Percentiles rank a stretch among this genome's conserved stretches.
These are phyloP conservation scores for Boletus sp. DNA, from an alignment of 1,284 basidiomycete genomes.

Conservation along the genomic window DNA sequence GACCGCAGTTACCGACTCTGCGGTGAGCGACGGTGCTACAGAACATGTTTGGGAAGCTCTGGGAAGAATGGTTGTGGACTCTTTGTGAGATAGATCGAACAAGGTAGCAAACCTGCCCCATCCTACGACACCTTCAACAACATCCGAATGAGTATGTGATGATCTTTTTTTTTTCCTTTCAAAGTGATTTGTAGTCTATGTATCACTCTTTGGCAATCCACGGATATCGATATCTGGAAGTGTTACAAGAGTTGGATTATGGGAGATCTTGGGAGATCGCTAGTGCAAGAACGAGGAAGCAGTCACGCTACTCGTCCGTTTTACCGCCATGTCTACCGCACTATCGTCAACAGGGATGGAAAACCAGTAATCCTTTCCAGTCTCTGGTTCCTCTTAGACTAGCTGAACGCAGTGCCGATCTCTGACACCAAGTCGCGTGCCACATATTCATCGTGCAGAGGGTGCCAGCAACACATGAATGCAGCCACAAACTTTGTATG, in stretches of 20 bases:
- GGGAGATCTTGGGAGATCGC: no score
- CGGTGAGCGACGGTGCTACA: constrained; percentile 9
- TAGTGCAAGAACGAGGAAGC: no score
- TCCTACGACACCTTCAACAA: not conserved
- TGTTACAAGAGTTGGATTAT: not conserved
- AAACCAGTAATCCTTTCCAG: not conserved
- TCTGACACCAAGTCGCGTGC: not conserved
- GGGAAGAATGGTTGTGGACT: constrained; percentile 32
- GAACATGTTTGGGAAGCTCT: constrained; percentile 27
- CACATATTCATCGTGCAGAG: not conserved
- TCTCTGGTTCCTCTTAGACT: not conserved
- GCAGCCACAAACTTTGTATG: not conserved
- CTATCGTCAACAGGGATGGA: not conserved
- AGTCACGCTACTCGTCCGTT: not conserved
- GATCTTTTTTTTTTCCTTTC: not conserved
- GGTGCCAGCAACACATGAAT: not conserved
- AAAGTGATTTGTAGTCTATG: constrained; percentile 1
- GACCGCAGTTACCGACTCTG: not conserved
- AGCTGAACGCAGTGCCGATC: not conserved
- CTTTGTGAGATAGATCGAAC: constrained; percentile 10
- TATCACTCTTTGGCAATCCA: constrained; percentile 10
- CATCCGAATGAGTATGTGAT: not conserved
- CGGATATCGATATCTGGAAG: not conserved
- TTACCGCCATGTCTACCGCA: not conserved
- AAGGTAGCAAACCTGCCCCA: not conserved